Conservation (phyloP, 768 basidiomycete species). For the Symmetrospora coprosmae region DNA sequence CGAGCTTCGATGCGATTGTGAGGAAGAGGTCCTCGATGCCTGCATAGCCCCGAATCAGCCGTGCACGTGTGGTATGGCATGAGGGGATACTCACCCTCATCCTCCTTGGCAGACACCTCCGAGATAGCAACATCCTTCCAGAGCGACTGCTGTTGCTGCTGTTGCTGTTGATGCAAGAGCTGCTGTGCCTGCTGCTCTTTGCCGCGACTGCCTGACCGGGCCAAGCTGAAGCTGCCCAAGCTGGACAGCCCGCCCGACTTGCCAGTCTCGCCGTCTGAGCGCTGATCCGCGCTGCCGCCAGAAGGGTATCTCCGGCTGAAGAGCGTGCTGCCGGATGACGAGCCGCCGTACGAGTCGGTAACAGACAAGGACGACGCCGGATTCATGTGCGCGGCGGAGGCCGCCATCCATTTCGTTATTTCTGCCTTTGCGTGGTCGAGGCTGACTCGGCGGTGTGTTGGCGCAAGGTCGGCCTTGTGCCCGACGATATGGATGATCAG, state of each 20-base stretch:
- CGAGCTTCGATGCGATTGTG: slow-evolving; percentile 64
- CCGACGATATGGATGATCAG: slow-evolving; percentile 91
- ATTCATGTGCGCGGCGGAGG: neutral
- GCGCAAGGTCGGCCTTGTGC: slow-evolving; percentile 47
- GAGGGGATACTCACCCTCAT: slow-evolving; percentile 48
- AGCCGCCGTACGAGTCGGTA: slow-evolving; percentile 5
- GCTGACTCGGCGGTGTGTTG: slow-evolving; percentile 25
- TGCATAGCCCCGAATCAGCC: slow-evolving; percentile 34
- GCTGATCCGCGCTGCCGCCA: neutral
- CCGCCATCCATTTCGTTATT: slow-evolving; percentile 61
- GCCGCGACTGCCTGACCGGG: neutral
- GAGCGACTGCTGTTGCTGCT: slow-evolving; percentile 39
- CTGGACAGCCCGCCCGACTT: neutral
- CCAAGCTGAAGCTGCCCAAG: neutral
- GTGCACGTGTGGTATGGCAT: neutral
- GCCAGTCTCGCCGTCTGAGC: neutral
- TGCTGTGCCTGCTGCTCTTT: neutral
- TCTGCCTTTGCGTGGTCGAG: slow-evolving; percentile 69
- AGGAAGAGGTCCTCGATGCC: slow-evolving; percentile 70
- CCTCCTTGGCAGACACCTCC: slow-evolving; percentile 83
- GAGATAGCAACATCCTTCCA: slow-evolving; percentile 81
- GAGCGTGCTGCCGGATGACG: neutral
- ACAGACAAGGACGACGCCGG: neutral
- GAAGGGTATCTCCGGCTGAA: too few relatives aligned
- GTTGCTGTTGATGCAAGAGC: slow-evolving; percentile 28